Conservation (phyloP, 2,329 filamentous ascomycete species). For the Epichloe gansuensis region DNA sequence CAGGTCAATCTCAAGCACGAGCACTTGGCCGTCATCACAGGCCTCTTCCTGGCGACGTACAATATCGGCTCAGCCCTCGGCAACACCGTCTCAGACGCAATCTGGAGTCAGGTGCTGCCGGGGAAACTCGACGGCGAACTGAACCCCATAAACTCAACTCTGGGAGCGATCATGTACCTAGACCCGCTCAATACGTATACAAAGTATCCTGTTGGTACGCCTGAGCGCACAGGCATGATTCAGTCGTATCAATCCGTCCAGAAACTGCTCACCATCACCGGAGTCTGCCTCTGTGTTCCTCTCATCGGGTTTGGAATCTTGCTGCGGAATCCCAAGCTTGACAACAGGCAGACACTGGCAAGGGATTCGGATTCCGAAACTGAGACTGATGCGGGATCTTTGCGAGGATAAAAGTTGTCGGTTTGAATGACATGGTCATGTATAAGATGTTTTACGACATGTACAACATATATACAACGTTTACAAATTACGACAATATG, state of each 20-base stretch:
- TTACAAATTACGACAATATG: too few relatives aligned
- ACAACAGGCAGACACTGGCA: slow-evolving; percentile 30
- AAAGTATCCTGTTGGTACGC: slow-evolving; percentile 36
- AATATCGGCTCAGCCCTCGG: slow-evolving; percentile 47
- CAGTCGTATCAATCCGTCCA: slow-evolving; percentile 35
- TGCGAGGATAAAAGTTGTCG: neutral
- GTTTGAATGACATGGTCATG: too few relatives aligned
- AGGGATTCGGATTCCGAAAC: slow-evolving; percentile 14
- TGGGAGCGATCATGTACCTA: slow-evolving; percentile 44
- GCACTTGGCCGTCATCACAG: slow-evolving; percentile 41
- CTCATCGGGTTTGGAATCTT: slow-evolving; percentile 30
- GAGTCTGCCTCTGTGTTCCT: slow-evolving; percentile 35
- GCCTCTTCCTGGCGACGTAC: slow-evolving; percentile 42
- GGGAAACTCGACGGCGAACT: slow-evolving; percentile 35
- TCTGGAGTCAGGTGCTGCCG: slow-evolving; percentile 48
- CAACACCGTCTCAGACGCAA: slow-evolving; percentile 42
- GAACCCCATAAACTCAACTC: slow-evolving; percentile 22
- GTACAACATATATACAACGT: too few relatives aligned
- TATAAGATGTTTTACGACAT: too few relatives aligned
- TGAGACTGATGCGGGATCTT: neutral
- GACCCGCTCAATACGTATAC: slow-evolving; percentile 44
- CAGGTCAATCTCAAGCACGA: slow-evolving; percentile 44
- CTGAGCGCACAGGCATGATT: slow-evolving; percentile 41
- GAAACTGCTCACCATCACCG: slow-evolving; percentile 33
- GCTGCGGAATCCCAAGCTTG: slow-evolving; percentile 34